Evolutionary conservation across 2,329 filamentous ascomycete species (phyloP), one percentile per base, ranked within the genome.

Genomic region (Fusarium dlaminii): DNA sequence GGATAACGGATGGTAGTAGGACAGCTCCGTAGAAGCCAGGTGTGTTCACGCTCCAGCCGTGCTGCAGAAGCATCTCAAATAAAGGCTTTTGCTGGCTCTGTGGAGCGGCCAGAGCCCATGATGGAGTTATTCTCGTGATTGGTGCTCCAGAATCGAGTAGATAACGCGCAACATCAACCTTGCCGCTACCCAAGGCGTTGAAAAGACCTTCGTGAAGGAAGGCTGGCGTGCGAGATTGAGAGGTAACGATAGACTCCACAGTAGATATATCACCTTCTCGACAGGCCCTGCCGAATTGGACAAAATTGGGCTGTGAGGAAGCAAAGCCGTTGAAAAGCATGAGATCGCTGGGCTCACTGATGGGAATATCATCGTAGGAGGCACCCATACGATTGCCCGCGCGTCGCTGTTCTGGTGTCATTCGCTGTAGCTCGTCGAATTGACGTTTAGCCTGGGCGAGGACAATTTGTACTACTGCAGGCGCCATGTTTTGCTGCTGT

Each of bases 21-120:
- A 70, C 63, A 8, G 64, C 68, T 2, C 72, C 74, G 32, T 75
- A 75, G 24, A 46, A 66, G 0, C 72, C 60, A 1, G 66, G 68
- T 0, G 51, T 68, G 10, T 76, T 77, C 2, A 62, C 55, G 1
- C 34, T 66, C 75, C 75, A 77, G 29, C 68, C 68, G n/a, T 76
- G 43, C 12, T 64, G 15, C 0, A 29, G 20, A 13, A 77, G 48
- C 14, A 58, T 27, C 17, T 75, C 68, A 4, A 77, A 77, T 1
- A 77, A 24, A 3, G 57, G 14, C 4, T 68, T 68, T n/a, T 56
- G 58, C 10, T 46, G 45, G 6, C 59, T 22, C 12, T 15, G 9
- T 9, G 73, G 68, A 3, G 75, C 64, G 5, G 27, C 51, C 20
- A 77, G 55, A 20, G 70, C 39, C 9, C 58, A 24, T 0, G 18